Evolutionary conservation across 495 filamentous ascomycete species (phyloP).

Genomic region (Penicillium crystallinum): DNA sequence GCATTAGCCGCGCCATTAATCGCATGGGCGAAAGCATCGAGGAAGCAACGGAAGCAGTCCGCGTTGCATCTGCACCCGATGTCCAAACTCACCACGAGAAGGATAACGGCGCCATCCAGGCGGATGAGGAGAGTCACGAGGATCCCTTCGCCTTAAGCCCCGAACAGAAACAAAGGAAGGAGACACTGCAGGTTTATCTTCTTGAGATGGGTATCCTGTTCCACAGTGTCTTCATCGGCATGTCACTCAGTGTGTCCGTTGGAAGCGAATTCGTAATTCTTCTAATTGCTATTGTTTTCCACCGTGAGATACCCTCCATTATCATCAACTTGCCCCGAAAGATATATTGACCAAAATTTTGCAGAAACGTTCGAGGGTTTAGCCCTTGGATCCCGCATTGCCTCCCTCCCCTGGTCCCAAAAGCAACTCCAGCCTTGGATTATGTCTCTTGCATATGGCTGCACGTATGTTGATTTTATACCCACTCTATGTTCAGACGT

Average conservation of each 20-base stretch:
- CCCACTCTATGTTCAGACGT: background rate
- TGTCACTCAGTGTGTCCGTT: slow-evolving; percentile 69
- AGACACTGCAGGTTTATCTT: slow-evolving; percentile 59
- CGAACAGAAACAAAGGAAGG: slow-evolving; percentile 29
- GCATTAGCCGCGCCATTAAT: slow-evolving; percentile 29
- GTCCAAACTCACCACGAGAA: slow-evolving; percentile 8
- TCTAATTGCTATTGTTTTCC: slow-evolving; percentile 67
- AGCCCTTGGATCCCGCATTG: slow-evolving; percentile 61
- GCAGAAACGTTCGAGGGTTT: slow-evolving; percentile 57
- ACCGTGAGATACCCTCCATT: slow-evolving; percentile 40
- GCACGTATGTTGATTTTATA: slow-evolving; percentile 22
- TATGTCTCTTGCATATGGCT: slow-evolving; percentile 78
- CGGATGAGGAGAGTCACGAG: slow-evolving; percentile 19
- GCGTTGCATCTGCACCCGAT: slow-evolving; percentile 25
- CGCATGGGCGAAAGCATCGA: slow-evolving; percentile 25
- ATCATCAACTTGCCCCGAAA: background rate
- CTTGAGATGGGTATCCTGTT: slow-evolving; percentile 78
- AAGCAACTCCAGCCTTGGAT: slow-evolving; percentile 56
- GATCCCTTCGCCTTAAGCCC: slow-evolving; percentile 2
- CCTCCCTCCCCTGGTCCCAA: slow-evolving; percentile 35
- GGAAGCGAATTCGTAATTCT: slow-evolving; percentile 68
- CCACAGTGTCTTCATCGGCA: slow-evolving; percentile 76
- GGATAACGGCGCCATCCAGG: slow-evolving; percentile 9
- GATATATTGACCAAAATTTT: slow-evolving; percentile 18
- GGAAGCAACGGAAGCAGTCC: slow-evolving; percentile 18